Evolutionary conservation across 2,329 filamentous ascomycete species (phyloP).

Genomic region (Fusarium burgessii): DNA sequence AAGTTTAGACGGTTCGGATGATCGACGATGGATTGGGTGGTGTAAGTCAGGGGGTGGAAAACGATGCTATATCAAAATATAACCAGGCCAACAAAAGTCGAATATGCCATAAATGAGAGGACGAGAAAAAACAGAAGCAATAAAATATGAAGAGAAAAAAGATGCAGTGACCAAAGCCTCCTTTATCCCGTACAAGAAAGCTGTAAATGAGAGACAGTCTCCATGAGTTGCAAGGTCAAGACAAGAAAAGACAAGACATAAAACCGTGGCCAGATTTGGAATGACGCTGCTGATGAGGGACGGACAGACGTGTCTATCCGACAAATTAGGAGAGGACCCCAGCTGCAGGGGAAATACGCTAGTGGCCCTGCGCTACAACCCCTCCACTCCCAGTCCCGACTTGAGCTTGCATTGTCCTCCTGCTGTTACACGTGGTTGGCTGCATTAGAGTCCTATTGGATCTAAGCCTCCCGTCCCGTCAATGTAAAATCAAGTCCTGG

Average conservation of each 20-base stretch:
- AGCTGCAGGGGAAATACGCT: conserved; percentile 25
- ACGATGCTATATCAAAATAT: conserved; percentile 8
- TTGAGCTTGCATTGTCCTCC: neutral
- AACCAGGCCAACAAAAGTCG: neutral
- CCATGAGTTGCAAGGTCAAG: conserved; percentile 11
- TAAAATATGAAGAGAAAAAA: neutral
- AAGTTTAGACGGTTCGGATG: conserved; percentile 1
- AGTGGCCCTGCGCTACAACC: conserved; percentile 26
- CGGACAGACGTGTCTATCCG: conserved; percentile 20
- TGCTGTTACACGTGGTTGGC: conserved; percentile 21
- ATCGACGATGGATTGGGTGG: conserved; percentile 9
- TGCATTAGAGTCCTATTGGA: conserved; percentile 18
- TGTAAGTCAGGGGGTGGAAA: conserved; percentile 40
- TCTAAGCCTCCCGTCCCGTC: conserved; percentile 2
- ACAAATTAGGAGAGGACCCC: conserved; percentile 21
- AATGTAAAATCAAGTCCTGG: neutral
- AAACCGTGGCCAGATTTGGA: conserved; percentile 42
- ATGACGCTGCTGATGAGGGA: conserved; percentile 35
- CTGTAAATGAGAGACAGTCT: conserved; percentile 18
- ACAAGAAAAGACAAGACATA: conserved; percentile 12
- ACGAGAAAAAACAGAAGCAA: neutral
- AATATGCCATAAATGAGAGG: conserved; percentile 23
- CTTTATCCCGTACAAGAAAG: conserved; percentile 3
- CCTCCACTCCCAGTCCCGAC: neutral
- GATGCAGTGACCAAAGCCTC: neutral